Percentiles rank a stretch among this genome's conserved stretches.
Evolutionary conservation across 768 basidiomycete species (phyloP).

Genomic region (Trametes cubensis): DNA sequence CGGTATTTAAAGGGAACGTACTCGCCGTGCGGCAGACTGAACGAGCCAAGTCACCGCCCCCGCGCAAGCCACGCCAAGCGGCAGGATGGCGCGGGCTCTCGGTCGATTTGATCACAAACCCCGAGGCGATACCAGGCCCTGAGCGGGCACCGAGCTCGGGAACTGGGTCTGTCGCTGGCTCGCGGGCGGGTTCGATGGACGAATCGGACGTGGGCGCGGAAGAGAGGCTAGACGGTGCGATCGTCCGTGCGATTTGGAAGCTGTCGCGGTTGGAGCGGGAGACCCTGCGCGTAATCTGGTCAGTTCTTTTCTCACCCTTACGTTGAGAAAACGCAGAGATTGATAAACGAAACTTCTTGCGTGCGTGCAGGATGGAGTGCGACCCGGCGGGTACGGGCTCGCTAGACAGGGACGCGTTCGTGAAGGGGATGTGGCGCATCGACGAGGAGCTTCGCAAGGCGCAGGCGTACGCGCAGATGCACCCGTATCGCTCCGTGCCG

Average conservation of each 20-base stretch:
- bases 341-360: not conserved
- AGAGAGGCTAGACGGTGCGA: conserved; percentile 56
- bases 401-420: conserved; percentile 68
- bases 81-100: conserved; percentile 77
- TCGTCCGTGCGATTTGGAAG: conserved; percentile 65
- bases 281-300: conserved; percentile 71
- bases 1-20: conserved; percentile 64
- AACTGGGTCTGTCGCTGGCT: not conserved
- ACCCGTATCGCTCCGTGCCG: conserved; percentile 12
- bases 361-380: conserved; percentile 62
- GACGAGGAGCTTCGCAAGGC: conserved; percentile 79
- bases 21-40: conserved; percentile 47
- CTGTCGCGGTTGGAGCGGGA: conserved; percentile 56
- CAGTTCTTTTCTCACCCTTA: conserved; percentile 24
- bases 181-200: conserved; percentile 34
- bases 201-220: conserved; percentile 41
- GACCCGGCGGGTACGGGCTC: conserved; percentile 57
- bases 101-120: conserved; percentile 61
- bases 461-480: conserved; percentile 46
- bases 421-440: conserved; percentile 83
- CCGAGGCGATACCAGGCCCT: conserved; percentile 29
- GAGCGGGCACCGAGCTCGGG: not conserved
- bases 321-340: not conserved
- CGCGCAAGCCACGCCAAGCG: conserved; percentile 53
- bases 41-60: conserved; percentile 29